Conservation (phyloP, 306 rosid species). For the Carpinus viminea region DNA sequence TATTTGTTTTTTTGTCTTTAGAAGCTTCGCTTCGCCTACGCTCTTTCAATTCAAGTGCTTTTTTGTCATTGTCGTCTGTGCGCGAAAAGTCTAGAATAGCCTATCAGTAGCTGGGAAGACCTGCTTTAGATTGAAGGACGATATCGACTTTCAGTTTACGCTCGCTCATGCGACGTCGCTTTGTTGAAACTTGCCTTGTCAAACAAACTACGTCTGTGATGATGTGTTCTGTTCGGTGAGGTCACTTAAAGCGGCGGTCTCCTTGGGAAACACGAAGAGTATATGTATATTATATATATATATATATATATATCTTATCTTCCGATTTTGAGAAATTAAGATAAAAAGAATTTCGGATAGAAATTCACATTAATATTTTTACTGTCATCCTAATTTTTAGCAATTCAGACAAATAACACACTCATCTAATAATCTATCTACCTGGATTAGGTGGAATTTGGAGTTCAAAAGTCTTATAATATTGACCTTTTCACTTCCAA, state of each 20-base stretch:
- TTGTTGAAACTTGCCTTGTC: conserved; percentile 19
- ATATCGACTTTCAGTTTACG: neutral
- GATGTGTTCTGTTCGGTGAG: neutral
- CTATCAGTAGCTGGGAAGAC: neutral
- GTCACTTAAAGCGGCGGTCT: neutral
- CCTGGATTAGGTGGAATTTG: too few relatives aligned
- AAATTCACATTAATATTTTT: too few relatives aligned
- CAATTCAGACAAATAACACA: too few relatives aligned
- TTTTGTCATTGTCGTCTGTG: neutral
- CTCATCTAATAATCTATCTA: too few relatives aligned
- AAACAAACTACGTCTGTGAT: neutral
- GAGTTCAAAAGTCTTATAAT: too few relatives aligned
- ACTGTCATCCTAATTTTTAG: too few relatives aligned
- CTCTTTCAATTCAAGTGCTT: neutral
- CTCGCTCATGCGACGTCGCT: neutral
- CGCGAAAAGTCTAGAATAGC: neutral
- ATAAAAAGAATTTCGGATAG: too few relatives aligned
- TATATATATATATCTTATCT: too few relatives aligned
- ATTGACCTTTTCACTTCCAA: too few relatives aligned
- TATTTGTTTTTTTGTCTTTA: neutral
- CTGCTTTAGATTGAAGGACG: neutral
- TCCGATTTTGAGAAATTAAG: too few relatives aligned
- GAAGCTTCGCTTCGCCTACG: conserved; percentile 1
- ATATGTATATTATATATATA: too few relatives aligned
- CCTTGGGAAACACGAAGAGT: neutral